Evolutionary conservation across 176 grass and related monocot species (phyloP), one percentile per base, ranked within the genome.

Genomic region (Avena insularis): DNA sequence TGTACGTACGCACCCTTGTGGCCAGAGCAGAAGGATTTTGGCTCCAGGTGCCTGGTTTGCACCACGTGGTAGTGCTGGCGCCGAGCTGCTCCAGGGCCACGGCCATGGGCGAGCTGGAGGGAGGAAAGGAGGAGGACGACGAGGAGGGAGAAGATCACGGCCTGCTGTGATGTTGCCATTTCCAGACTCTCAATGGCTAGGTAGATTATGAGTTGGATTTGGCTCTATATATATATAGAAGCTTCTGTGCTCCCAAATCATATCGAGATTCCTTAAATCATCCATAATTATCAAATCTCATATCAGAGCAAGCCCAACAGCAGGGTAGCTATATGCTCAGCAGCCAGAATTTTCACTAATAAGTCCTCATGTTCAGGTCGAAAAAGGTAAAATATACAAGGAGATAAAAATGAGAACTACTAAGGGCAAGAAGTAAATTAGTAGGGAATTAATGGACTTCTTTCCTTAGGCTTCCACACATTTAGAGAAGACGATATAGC

Each of bases 1-100:
- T 5, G 7, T 11, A 46, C 47, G 72, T 9, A 20, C 16, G 49
- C 23, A 80, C 78, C 78, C 78, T 63, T 80, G 78, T 63, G 58
- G 38, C 78, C 78, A 10, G 78, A 80, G 58, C 78, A 80, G 38
- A 80, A 11, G 78, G 78, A 43, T 47, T 63, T 80, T 60, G 78
- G 58, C n/a, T 80, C 3, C 38, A 80, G 59, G 20, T 45, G 43
- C 38, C 57, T 63, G n/a, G 78, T 25, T 6, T 80, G 57, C 38
- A 63, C 58, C 57, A 80, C 78, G n/a, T 63, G 62, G 78, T 80
- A 80, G 57, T 25, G 78, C 38, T 80, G 56, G 58, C 40, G 54
- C 36, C 36, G 36, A 9, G 12, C 13, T 25, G 3, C 8, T 54
- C 67, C 67, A 7, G 16, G 16, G 17, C 67, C 67, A 71, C 40